Evolutionary conservation across 805 yeast genomes (phyloP).

Genomic region (Candida schatavii): DNA sequence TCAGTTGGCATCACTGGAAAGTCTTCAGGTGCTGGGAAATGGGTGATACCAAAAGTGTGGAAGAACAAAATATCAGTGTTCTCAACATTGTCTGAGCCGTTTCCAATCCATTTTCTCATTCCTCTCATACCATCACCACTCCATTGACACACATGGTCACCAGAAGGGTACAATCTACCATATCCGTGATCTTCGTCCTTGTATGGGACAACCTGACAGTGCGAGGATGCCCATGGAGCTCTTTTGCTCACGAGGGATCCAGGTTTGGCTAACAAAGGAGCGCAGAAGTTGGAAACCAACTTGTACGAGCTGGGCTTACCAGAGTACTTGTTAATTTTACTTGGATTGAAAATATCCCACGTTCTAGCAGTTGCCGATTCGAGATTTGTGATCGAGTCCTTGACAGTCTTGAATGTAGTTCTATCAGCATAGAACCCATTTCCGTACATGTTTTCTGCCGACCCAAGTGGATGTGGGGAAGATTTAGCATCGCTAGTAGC

Average conservation of each 20-base stretch:
- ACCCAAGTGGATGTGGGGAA: conserved; percentile 59
- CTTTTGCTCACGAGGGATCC: conserved; percentile 75
- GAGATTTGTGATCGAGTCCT: conserved; percentile 61
- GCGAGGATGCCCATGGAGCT: conserved; percentile 75
- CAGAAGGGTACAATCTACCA: conserved; percentile 76
- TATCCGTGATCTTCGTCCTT: conserved; percentile 48
- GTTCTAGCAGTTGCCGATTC: conserved; percentile 65
- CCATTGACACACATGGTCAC: conserved; percentile 74
- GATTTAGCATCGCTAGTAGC: conserved; percentile 63
- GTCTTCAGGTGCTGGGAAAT: conserved; percentile 87
- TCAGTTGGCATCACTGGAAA: conserved; percentile 90
- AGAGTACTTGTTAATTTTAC: conserved; percentile 60
- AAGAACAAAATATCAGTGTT: conserved; percentile 71
- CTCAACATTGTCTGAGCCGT: conserved; percentile 55
- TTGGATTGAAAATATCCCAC: conserved; percentile 78
- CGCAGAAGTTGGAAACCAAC: conserved; percentile 71
- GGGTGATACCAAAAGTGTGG: conserved; percentile 84
- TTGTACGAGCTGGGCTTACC: conserved; percentile 76
- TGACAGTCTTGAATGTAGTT: conserved; percentile 65
- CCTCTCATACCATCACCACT: conserved; percentile 66
- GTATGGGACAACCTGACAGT: conserved; percentile 69
- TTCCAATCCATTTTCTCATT: conserved; percentile 67
- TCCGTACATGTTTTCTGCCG: conserved; percentile 71
- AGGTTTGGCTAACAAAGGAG: conserved; percentile 69
- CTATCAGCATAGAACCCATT: conserved; percentile 69